A percentile compares a stretch with the other conserved stretches of the same genome.
Evolutionary conservation across 257 asterid species (phyloP).

Genomic region (Schizonepeta tenuifolia): DNA sequence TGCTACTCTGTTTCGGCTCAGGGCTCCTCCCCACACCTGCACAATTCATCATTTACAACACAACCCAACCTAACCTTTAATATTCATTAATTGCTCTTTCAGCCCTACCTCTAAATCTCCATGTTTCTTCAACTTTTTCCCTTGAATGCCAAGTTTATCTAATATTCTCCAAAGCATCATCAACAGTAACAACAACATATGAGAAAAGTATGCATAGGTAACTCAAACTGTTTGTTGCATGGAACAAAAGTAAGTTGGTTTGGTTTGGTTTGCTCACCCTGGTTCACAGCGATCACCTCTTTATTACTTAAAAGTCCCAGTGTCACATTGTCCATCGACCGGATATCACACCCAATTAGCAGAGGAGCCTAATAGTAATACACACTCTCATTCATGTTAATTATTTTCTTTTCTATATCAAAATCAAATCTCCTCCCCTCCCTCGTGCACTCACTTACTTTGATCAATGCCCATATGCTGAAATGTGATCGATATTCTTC

Average conservation of each 20-base stretch:
- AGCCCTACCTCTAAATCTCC: constrained; percentile 75
- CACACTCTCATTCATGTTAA: background rate
- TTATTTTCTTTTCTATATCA: background rate
- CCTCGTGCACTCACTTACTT: constrained; percentile 56
- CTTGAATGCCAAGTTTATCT: constrained; percentile 79
- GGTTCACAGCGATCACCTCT: constrained; percentile 90
- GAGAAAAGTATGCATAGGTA: no score
- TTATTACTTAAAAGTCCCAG: constrained; percentile 55
- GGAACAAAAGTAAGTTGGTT: background rate
- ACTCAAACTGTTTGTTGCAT: no score
- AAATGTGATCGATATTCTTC: constrained; percentile 89
- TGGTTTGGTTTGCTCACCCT: constrained; percentile 61
- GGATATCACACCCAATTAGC: constrained; percentile 83
- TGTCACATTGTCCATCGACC: constrained; percentile 60
- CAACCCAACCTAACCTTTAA: no score
- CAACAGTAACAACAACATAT: background rate
- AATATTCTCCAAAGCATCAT: constrained; percentile 21
- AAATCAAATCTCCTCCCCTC: background rate
- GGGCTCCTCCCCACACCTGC: constrained; percentile 91
- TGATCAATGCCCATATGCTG: constrained; percentile 93
- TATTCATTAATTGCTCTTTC: background rate
- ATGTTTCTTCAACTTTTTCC: constrained; percentile 60
- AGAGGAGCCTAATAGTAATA: constrained; percentile 95
- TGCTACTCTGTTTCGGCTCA: constrained; percentile 63
- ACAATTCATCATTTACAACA: background rate